Base-by-base conservation (phyloP, 1,284 basidiomycete species). In the Gymnopus androsaceus region DNA sequence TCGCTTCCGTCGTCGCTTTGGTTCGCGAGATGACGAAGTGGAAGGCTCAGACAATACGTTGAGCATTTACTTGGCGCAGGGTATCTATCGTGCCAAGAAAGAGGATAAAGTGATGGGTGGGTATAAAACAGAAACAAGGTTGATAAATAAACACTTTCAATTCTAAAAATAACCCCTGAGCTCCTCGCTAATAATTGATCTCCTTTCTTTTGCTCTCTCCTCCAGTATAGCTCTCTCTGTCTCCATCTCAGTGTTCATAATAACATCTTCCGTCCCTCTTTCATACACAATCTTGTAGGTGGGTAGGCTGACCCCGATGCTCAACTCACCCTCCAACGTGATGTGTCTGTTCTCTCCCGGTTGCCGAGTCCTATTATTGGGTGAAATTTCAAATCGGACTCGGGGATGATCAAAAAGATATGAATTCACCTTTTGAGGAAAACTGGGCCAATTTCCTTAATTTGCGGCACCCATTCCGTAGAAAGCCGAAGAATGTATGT, bases 271-370 rank as follows among this genome's bases (percentile, higher is more conserved):
- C 14, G 72, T 71, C 40, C 81, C 87, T 7, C 75, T 77, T 62
- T 87, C 88, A 67, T 90, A 92, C 72, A 90, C 77, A 58, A 94
- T 70, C 69, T 85, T 86, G 78, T 92, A 93, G 59, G 79, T 82
- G 48, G 84, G 80, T 55, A 81, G 63, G 51, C 80, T 79, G 46
- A 94, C 80, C 59, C 85, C 83, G 59, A 92, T 79, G 55, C 76
- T 79, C 71, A 89, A 72, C 49, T 71, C 69, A 51, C 69, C 70
- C 4, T 64, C 70, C 50, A 63, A 64, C 61, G 66, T 67, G 55
- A 66, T 59, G 53, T 63, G 66, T 31, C 51, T 28, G n/a, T 48
- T 46, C 31, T 52, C 53, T 12, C 40, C 40, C 31, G 42, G 28
- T 21, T 59, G 69, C 27, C 65, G 67, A 17, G 66, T 62, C 64